Evolutionary conservation across 2,329 filamentous ascomycete genomes (phyloP).

Genomic region (Fusarium denticulatum): DNA sequence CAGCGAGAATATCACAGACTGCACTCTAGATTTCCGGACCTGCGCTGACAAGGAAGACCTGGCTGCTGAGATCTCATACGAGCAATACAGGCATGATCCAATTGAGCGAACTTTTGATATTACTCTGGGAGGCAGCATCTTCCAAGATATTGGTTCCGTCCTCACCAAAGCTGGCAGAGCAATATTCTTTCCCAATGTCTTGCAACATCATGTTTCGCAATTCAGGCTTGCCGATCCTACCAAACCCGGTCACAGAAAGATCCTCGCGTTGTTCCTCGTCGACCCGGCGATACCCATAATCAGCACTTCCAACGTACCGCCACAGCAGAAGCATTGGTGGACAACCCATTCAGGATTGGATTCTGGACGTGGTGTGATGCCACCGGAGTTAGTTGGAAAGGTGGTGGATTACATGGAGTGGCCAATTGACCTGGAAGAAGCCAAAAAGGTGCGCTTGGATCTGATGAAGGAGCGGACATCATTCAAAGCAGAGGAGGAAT

Average conservation of each 20-base stretch:
- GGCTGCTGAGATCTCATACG: not conserved
- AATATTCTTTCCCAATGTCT: not conserved
- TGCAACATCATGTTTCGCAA: not conserved
- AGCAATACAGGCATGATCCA: not conserved
- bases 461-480: not conserved
- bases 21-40: not conserved
- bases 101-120: not conserved
- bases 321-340: conserved; percentile 4
- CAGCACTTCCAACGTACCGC: not conserved
- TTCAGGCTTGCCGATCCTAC: not conserved
- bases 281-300: not conserved
- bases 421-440: not conserved
- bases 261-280: not conserved
- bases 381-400: not conserved
- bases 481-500: not conserved
- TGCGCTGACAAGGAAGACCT: not conserved
- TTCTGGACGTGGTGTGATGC: accelerated
- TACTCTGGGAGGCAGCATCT: not conserved
- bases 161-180: not conserved
- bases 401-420: not conserved
- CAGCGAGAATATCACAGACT: conserved; percentile 6
- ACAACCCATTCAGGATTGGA: accelerated
- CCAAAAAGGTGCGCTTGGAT: not conserved
- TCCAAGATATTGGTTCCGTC: not conserved
- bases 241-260: not conserved